Conservation (phyloP, 164 flowering plant genomes). For the Kalanchoe fedtschenkoi region DNA sequence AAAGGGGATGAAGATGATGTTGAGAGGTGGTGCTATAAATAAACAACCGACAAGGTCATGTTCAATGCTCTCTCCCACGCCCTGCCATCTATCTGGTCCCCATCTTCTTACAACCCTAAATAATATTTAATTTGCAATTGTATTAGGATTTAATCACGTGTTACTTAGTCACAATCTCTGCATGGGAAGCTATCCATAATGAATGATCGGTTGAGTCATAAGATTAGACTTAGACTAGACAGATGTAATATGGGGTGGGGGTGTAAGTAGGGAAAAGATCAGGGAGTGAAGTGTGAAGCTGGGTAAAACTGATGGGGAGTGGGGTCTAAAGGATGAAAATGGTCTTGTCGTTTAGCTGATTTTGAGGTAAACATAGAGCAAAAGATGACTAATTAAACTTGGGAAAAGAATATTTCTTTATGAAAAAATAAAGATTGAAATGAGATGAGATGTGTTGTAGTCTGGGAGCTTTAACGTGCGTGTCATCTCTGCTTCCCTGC, state of each 20-base stretch:
- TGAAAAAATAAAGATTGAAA: background rate
- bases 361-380: background rate
- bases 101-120: slow-evolving; percentile 22
- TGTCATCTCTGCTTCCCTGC: background rate
- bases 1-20: background rate
- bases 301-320: too few relatives aligned
- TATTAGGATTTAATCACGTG: too few relatives aligned
- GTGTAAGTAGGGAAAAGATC: too few relatives aligned
- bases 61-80: slow-evolving; percentile 38
- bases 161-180: too few relatives aligned
- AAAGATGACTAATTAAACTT: background rate
- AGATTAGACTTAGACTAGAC: too few relatives aligned
- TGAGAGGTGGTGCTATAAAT: slow-evolving; percentile 1
- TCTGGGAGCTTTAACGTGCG: slow-evolving; percentile 1
- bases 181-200: too few relatives aligned
- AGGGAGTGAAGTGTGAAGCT: too few relatives aligned
- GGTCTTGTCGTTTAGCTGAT: slow-evolving; percentile 1
- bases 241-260: too few relatives aligned
- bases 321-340: too few relatives aligned
- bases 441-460: background rate
- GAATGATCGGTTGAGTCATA: too few relatives aligned
- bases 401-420: background rate
- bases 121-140: slow-evolving; percentile 4
- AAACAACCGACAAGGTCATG: slow-evolving; percentile 39
- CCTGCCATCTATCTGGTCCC: slow-evolving; percentile 33